Evolutionary conservation across 805 yeast genomes (phyloP).

Genomic region (Barnettozyma sucrosica): DNA sequence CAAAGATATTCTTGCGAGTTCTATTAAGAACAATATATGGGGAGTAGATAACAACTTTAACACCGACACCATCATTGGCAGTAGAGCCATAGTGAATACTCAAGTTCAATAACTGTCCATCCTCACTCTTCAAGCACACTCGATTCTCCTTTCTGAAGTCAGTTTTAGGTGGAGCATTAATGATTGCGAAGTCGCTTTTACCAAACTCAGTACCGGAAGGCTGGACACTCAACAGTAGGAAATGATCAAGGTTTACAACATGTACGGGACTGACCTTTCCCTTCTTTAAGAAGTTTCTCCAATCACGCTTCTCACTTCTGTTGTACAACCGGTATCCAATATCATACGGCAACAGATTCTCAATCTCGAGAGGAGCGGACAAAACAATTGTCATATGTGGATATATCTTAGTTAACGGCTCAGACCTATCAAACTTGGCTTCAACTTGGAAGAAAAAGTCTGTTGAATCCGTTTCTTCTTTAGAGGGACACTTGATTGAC

Average conservation of each 20-base stretch:
- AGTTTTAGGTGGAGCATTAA: conserved; percentile 46
- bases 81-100: conserved; percentile 55
- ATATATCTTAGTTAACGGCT: conserved; percentile 66
- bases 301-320: conserved; percentile 60
- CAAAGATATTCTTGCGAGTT: conserved; percentile 59
- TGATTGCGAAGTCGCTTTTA: conserved; percentile 68
- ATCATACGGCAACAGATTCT: conserved; percentile 81
- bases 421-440: conserved; percentile 57
- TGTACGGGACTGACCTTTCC: conserved; percentile 74
- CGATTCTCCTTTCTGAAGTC: conserved; percentile 52
- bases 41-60: conserved; percentile 64
- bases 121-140: conserved; percentile 47
- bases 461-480: conserved; percentile 33
- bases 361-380: conserved; percentile 81
- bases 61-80: conserved; percentile 49
- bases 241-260: conserved; percentile 66
- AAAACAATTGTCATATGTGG: conserved; percentile 78
- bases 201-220: conserved; percentile 58
- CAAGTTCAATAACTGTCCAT: conserved; percentile 64
- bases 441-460: conserved; percentile 67
- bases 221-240: conserved; percentile 63
- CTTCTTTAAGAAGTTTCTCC: conserved; percentile 54
- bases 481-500: conserved; percentile 56
- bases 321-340: conserved; percentile 71
- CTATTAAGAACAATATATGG: conserved; percentile 83